phyloP scores from a whole-genome alignment of 129 eudicot genomes.

The Chrysanthemum lavandulifolium region DNA sequence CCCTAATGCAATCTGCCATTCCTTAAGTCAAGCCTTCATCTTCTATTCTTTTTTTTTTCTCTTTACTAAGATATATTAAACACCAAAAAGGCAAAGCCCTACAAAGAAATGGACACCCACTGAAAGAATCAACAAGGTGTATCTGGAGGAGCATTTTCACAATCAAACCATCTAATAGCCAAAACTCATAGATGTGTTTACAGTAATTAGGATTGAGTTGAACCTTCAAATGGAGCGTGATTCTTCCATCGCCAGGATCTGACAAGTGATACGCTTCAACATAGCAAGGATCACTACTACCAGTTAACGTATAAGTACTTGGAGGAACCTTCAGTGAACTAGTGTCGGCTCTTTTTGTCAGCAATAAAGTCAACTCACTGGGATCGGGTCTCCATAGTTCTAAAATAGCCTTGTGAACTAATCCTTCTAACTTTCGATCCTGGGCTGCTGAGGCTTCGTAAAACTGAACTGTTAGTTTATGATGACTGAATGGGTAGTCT shows the following conservation, averaged over 20 bases:
- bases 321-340: slow-evolving; percentile 82
- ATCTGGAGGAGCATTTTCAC: neutral
- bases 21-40: too few species aligned
- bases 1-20: too few species aligned
- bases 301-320: slow-evolving; percentile 69
- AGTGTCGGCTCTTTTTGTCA: slow-evolving; percentile 65
- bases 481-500: slow-evolving; percentile 98
- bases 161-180: neutral
- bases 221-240: slow-evolving; percentile 91
- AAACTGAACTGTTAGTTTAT: slow-evolving; percentile 93
- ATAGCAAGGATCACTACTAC: slow-evolving; percentile 97
- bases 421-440: slow-evolving; percentile 93
- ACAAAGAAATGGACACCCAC: too few species aligned
- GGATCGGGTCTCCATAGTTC: slow-evolving; percentile 99
- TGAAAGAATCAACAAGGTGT: too few species aligned
- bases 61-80: too few species aligned
- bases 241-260: slow-evolving; percentile 91
- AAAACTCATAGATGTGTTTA: slow-evolving; percentile 7
- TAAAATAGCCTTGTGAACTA: slow-evolving; percentile 90
- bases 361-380: slow-evolving; percentile 66
- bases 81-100: too few species aligned
- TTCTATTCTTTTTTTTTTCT: too few species aligned
- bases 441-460: slow-evolving; percentile 93
- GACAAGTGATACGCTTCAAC: slow-evolving; percentile 96
- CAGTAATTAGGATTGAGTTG: slow-evolving; percentile 18